Percentiles rank a stretch among this genome's conserved stretches.
These are phyloP conservation scores for Cercis canadensis DNA, from an alignment of 306 rosid species.

Conservation along the genomic window DNA sequence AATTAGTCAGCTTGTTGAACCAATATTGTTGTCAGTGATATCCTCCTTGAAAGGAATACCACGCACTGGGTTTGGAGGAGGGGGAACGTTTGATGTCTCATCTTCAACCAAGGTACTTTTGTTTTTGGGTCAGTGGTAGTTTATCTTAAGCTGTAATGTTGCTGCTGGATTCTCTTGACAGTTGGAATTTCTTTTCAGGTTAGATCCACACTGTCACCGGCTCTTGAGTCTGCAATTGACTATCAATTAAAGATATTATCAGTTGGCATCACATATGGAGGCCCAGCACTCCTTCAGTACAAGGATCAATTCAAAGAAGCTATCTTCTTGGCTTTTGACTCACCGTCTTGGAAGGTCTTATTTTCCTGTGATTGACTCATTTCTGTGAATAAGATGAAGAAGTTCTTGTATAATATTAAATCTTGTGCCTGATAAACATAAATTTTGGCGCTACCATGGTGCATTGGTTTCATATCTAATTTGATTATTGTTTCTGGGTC, in stretches of 20 bases:
- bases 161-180: conserved; percentile 40
- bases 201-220: conserved; percentile 86
- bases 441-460: conserved; percentile 23
- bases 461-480: conserved; percentile 17
- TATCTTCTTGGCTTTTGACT: conserved; percentile 84
- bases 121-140: conserved; percentile 25
- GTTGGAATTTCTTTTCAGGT: conserved; percentile 59
- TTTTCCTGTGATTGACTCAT: conserved; percentile 33
- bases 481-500: conserved; percentile 34
- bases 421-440: not conserved
- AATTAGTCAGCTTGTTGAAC: conserved; percentile 81
- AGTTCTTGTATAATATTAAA: conserved; percentile 11
- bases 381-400: conserved; percentile 23
- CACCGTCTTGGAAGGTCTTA: conserved; percentile 96
- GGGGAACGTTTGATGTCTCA: conserved; percentile 59
- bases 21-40: conserved; percentile 75
- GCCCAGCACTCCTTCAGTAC: conserved; percentile 72
- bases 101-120: conserved; percentile 67
- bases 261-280: conserved; percentile 88
- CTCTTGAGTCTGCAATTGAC: conserved; percentile 95
- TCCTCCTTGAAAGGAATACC: conserved; percentile 88
- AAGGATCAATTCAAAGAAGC: conserved; percentile 83
- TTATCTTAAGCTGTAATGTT: conserved; percentile 34
- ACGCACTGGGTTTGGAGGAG: conserved; percentile 83
- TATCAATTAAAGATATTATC: conserved; percentile 89